Conservation (phyloP, 2,329 filamentous ascomycete genomes). For the Paramyrothecium sp. region DNA sequence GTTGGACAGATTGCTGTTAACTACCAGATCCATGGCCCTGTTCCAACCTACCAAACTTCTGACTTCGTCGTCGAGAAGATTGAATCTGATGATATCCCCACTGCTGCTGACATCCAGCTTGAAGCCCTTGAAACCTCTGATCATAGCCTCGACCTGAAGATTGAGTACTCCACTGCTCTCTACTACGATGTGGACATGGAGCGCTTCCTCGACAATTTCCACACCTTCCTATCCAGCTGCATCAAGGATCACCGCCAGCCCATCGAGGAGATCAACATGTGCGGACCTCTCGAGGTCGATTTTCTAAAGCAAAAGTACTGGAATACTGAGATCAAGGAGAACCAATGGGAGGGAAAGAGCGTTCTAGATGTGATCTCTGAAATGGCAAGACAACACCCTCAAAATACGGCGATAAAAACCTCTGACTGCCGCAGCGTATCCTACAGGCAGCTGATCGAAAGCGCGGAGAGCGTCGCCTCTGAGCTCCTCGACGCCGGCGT, state of each 20-base stretch:
- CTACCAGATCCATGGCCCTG: conserved; percentile 22
- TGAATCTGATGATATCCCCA: conserved; percentile 20
- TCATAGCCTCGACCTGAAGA: conserved; percentile 17
- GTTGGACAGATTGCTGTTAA: conserved; percentile 21
- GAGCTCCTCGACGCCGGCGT: conserved; percentile 15
- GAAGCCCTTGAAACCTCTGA: conserved; percentile 20
- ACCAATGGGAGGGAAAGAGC: conserved; percentile 16
- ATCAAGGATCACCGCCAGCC: conserved; percentile 22
- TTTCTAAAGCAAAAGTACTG: conserved; percentile 15
- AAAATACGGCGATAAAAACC: conserved; percentile 18
- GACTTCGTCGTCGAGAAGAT: conserved; percentile 19
- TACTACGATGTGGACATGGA: conserved; percentile 19
- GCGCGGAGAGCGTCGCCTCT: conserved; percentile 18
- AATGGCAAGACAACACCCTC: conserved; percentile 19
- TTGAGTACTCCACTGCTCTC: conserved; percentile 19
- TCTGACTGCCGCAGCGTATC: conserved; percentile 18
- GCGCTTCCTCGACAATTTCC: conserved; percentile 23
- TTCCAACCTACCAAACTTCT: conserved; percentile 14
- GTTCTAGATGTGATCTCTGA: conserved; percentile 16
- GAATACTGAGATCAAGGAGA: conserved; percentile 14
- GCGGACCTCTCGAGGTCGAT: conserved; percentile 17
- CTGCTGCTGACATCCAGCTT: conserved; percentile 18
- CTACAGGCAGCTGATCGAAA: conserved; percentile 18
- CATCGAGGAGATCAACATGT: conserved; percentile 18
- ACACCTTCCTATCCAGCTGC: conserved; percentile 20